phyloP scores from a whole-genome alignment of 164 flowering plant genomes.

The Houttuynia cordata region DNA sequence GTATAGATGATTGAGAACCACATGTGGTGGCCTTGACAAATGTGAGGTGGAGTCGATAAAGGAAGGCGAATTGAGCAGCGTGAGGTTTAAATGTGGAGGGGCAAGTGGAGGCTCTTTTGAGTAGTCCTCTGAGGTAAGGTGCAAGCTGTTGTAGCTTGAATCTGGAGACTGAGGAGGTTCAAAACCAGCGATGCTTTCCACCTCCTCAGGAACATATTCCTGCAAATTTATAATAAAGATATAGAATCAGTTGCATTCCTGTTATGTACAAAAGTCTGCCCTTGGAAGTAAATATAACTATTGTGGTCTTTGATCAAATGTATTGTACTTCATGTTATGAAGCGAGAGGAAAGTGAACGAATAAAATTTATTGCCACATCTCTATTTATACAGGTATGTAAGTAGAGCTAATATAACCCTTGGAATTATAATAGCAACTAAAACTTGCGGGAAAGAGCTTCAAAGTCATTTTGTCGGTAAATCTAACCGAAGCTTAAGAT shows the following conservation, averaged over 20 bases:
- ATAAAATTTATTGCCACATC: too few relatives aligned
- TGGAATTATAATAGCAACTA: too few relatives aligned
- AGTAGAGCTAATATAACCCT: too few relatives aligned
- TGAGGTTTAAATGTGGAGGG: conserved; percentile 78
- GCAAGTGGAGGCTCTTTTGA: conserved; percentile 84
- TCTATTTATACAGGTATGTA: too few relatives aligned
- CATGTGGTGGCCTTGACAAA: conserved; percentile 56
- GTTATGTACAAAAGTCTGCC: background rate
- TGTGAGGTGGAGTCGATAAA: conserved; percentile 33
- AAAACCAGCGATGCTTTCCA: conserved; percentile 76
- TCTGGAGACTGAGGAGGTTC: conserved; percentile 93
- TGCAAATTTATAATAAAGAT: conserved; percentile 16
- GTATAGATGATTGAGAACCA: conserved; percentile 85
- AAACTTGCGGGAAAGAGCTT: too few relatives aligned
- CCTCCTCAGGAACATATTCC: conserved; percentile 87
- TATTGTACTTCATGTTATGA: too few relatives aligned
- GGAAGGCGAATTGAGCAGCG: conserved; percentile 54
- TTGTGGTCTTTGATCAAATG: too few relatives aligned
- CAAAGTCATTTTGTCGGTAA: too few relatives aligned
- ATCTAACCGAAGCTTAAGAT: too few relatives aligned
- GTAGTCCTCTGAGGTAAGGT: conserved; percentile 59
- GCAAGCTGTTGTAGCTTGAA: conserved; percentile 58
- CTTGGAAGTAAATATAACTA: background rate
- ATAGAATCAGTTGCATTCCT: background rate
- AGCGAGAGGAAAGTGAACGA: too few relatives aligned